phyloP scores from a whole-genome alignment of 257 asterid genomes.

The Solanum paucissectum region DNA sequence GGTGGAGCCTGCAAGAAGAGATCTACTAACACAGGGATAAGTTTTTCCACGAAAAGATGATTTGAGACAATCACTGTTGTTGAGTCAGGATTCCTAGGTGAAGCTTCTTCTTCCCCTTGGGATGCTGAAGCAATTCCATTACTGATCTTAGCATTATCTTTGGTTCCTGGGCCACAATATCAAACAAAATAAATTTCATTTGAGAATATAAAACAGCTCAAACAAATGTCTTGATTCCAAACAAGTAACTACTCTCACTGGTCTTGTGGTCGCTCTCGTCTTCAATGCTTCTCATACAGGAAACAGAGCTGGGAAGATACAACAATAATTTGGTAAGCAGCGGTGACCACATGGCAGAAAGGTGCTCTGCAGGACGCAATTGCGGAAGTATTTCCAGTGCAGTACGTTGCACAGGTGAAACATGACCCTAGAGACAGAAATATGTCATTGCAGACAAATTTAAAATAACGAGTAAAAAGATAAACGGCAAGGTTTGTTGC shows the following conservation, averaged over 20 bases:
- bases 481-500: background rate
- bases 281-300: conserved; percentile 36
- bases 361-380: conserved; percentile 67
- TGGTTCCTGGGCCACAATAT: conserved; percentile 5
- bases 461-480: background rate
- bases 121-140: conserved; percentile 28
- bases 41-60: conserved; percentile 72
- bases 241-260: background rate
- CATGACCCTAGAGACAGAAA: conserved; percentile 57
- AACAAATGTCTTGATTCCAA: background rate
- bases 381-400: conserved; percentile 67
- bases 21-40: conserved; percentile 70
- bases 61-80: conserved; percentile 12
- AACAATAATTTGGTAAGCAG: conserved; percentile 55
- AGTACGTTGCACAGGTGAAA: conserved; percentile 76
- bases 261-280: conserved; percentile 20
- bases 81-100: conserved; percentile 20
- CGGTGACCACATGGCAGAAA: conserved; percentile 71
- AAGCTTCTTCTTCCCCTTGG: conserved; percentile 31
- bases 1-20: conserved; percentile 73
- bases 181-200: background rate
- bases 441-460: background rate
- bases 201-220: background rate
- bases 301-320: conserved; percentile 66
- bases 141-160: conserved; percentile 14